Conservation (phyloP, 139 green algal species). For the Micractinium sp. region DNA sequence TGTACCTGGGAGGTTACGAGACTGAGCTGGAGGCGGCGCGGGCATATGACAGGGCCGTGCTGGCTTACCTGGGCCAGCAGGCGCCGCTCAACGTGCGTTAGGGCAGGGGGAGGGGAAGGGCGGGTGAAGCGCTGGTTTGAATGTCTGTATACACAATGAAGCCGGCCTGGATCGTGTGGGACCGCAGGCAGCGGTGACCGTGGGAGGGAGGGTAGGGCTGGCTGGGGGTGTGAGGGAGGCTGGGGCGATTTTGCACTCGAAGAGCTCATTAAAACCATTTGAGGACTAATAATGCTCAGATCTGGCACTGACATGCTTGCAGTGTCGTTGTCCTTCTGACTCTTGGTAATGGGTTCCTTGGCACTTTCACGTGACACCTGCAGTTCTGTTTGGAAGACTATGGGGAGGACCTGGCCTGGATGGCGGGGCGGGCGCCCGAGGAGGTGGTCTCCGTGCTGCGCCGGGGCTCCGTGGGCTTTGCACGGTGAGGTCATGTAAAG, state of each 20-base stretch:
- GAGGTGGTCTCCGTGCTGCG: slow-evolving; percentile 75
- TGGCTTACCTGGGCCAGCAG: slow-evolving; percentile 67
- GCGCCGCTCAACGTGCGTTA: slow-evolving; percentile 71
- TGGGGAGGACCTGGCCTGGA: slow-evolving; percentile 46
- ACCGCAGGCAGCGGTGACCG: too few species aligned
- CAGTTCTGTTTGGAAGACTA: slow-evolving; percentile 78
- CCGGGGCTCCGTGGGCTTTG: slow-evolving; percentile 62
- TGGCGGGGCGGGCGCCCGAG: slow-evolving; percentile 63
- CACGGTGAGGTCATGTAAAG: neutral
- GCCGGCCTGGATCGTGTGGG: too few species aligned
- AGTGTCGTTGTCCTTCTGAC: too few species aligned
- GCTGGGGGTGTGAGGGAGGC: too few species aligned
- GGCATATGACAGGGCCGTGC: slow-evolving; percentile 82
- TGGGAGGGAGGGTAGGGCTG: too few species aligned
- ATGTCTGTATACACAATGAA: too few species aligned
- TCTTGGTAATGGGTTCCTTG: too few species aligned
- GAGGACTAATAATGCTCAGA: too few species aligned
- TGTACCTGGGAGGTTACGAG: slow-evolving; percentile 81
- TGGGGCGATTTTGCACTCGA: too few species aligned
- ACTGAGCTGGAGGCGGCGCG: slow-evolving; percentile 76
- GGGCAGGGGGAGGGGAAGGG: neutral
- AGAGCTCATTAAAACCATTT: too few species aligned
- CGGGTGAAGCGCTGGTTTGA: neutral
- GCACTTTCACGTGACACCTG: neutral
- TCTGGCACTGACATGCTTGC: too few species aligned